Evolutionary conservation across 1,139 yeast species (phyloP), one percentile per base, ranked within the genome.

Genomic region (Candida pseudoviswanathii): DNA sequence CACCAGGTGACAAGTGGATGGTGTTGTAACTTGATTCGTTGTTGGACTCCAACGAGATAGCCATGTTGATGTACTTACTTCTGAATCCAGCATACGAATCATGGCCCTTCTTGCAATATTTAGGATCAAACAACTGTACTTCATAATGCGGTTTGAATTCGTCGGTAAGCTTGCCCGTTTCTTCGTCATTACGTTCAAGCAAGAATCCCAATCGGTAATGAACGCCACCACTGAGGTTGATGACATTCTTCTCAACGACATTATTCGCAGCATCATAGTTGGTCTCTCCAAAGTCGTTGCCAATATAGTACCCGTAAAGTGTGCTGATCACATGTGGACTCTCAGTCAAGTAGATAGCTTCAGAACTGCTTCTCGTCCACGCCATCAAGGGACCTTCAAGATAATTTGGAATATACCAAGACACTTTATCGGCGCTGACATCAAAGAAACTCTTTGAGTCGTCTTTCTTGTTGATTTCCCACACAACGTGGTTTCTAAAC

Each of bases 101-200:
- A 53, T 69, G 62, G 0, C 62, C 66, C 1, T 68, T 63, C 8
- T 71, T 58, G 3, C 88, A 81, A 59, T 61, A 81, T 3, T 81
- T 73, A 0, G 97, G 97, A 59, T 86, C 82, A 48, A 70, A 75
- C 37, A 90, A 66, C 26, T 79, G 68, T 6, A 91, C 77, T 3
- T 85, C 82, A 64, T 85, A 86, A 65, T 92, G 97, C 0, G 95
- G 90, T 31, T 67, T 75, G 53, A 84, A 82, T 1, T 80, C 70
- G 26, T 75, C 71, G 0, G 88, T 77, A 54, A 86, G 74, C 2
- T 68, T 57, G 2, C 73, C 74, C 29, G 48, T 43, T 10, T 57
- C 54, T 52, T 71, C 65, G 11, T 59, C 58, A 53, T 72, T 65
- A 48, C 90, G 69, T 60, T 86, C 83, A 50, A 86, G 77, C 10